These are phyloP conservation scores for Panellus pusillus DNA, from an alignment of 768 basidiomycete species.

Conservation along the genomic window DNA sequence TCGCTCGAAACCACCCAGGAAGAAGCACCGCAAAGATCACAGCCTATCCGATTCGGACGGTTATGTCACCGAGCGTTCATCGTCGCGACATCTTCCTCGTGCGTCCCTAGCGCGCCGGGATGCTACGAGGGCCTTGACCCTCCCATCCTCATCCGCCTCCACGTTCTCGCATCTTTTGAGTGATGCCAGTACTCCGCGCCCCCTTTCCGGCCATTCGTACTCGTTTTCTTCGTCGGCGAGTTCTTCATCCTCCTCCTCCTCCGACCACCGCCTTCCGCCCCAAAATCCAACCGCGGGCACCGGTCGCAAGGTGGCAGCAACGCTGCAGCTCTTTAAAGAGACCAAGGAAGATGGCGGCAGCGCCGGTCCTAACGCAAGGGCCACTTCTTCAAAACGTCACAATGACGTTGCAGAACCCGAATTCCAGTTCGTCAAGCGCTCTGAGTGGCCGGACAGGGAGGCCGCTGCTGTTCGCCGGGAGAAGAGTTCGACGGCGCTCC, in stretches of 20 bases:
- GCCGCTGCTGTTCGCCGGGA: constrained; percentile 67
- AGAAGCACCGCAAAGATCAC: constrained; percentile 29
- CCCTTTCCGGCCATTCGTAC: constrained; percentile 35
- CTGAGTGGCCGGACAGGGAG: constrained; percentile 85
- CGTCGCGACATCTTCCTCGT: constrained; percentile 28
- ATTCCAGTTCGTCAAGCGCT: constrained; percentile 80
- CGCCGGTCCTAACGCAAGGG: constrained; percentile 30
- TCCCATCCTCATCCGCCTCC: constrained; percentile 35
- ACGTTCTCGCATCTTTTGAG: constrained; percentile 29
- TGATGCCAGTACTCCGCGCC: constrained; percentile 31
- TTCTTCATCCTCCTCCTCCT: constrained; percentile 32
- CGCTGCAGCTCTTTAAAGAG: constrained; percentile 81
- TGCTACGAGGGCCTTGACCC: constrained; percentile 39
- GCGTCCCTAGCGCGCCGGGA: constrained; percentile 25
- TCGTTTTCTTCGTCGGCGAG: constrained; percentile 36
- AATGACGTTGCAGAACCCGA: constrained; percentile 64
- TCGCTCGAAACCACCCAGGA: constrained; percentile 20
- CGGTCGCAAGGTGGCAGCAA: constrained; percentile 82
- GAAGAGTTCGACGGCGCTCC: constrained; percentile 61
- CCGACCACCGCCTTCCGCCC: constrained; percentile 27
- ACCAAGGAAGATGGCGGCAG: constrained; percentile 46
- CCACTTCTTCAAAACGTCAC: constrained; percentile 40
- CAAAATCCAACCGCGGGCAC: constrained; percentile 47
- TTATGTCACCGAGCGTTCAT: constrained; percentile 43
- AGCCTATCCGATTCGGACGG: constrained; percentile 45